Conservation (phyloP, 805 yeast species). For the Candida endomychidarum region DNA sequence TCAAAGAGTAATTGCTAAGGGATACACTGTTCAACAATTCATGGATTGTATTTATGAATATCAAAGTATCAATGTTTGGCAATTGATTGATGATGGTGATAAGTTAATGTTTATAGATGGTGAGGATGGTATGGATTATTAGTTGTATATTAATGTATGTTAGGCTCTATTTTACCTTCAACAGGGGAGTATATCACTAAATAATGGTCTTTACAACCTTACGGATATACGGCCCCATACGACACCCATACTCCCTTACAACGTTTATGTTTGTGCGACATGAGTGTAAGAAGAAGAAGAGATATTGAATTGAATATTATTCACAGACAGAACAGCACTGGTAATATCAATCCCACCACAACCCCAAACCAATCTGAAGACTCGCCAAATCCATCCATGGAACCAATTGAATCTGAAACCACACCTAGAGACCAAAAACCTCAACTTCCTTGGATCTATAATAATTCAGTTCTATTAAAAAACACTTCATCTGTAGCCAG, state of each 20-base stretch:
- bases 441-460: conserved; percentile 3
- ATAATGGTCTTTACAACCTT: too few species aligned
- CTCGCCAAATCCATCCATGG: not conserved
- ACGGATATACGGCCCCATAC: too few species aligned
- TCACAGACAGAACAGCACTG: too few species aligned
- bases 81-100: conserved; percentile 67
- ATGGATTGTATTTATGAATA: conserved; percentile 76
- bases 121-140: conserved; percentile 24
- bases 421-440: not conserved
- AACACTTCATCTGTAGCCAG: conserved; percentile 38
- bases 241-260: too few species aligned
- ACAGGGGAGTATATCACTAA: too few species aligned
- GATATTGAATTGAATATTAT: conserved; percentile 3
- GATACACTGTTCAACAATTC: conserved; percentile 79
- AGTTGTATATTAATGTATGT: conserved; percentile 6
- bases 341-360: too few species aligned
- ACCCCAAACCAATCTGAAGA: not conserved
- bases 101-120: conserved; percentile 54
- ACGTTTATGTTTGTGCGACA: too few species aligned
- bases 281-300: conserved; percentile 6
- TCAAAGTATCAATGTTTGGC: conserved; percentile 71
- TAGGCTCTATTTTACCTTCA: too few species aligned
- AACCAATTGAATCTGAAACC: not conserved
- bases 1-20: conserved; percentile 71
- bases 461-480: conserved; percentile 16